Base-by-base conservation (phyloP, 2,329 filamentous ascomycete species). In the Corynespora cassiicola region DNA sequence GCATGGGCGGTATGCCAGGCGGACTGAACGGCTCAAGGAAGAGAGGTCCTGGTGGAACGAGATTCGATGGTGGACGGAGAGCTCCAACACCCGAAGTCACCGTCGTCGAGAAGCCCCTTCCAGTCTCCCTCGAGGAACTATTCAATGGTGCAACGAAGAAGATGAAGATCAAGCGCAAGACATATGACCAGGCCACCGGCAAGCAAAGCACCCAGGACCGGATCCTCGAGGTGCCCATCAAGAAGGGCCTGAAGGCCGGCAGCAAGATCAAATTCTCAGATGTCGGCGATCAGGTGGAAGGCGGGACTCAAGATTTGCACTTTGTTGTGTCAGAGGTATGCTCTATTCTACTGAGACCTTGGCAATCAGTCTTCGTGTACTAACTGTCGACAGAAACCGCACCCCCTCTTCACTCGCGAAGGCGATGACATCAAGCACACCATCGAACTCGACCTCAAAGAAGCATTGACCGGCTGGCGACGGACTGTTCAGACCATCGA, bases 191-290 rank as follows among this genome's bases (percentile, higher is more conserved):
- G 24, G 73, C 85, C 14, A 85, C 79, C 1, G 90, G 90, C 41
- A 96, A 95, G 75, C 84, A 90, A 56, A 88, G 82, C 27, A 87
- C 86, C 3, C 88, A 91, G 45, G 94, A 99, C 58, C 88, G 91
- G 61, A 89, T 96, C 12, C 75, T 99, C 19, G 90, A 95, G 63
- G 92, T 97, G 35, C 90, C 90, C 30, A 96, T 99, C 73, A 97
- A 96, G 74, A 85, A 90, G 5, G 94, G 94, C 42, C 74, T 97
- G 70, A 96, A 97, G 74, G 91, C 95, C 57, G 94, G 94, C 19
- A 95, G 89, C 62, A 99, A 97, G 78, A 96, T 99, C 71, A 96
- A 96, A 73, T 99, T 96, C 66, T 88, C 88, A 63, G 90, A 92
- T 26, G 91, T 99, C n/a, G 94, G 94, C 8, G 94, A 99, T 69